These are phyloP conservation scores for Zoysia matrella DNA, from an alignment of 202 grass and related monocot genomes.

Conservation along the genomic window DNA sequence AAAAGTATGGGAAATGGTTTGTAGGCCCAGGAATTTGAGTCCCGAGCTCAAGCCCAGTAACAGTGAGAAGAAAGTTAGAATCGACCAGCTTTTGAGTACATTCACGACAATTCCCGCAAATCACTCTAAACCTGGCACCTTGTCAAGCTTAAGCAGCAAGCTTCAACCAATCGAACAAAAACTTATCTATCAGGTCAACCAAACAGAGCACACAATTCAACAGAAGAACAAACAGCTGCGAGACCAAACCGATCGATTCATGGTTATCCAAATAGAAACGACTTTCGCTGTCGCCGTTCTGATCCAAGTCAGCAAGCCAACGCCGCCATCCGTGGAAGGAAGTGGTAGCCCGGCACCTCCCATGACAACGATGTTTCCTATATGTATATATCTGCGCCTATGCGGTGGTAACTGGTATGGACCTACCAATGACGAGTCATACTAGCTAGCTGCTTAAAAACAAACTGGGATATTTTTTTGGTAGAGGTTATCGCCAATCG, in stretches of 20 bases:
- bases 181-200: background rate
- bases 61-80: background rate
- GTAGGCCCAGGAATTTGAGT: background rate
- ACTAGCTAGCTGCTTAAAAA: background rate
- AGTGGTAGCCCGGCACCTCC: background rate
- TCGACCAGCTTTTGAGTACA: background rate
- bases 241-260: background rate
- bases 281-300: slow-evolving; percentile 10
- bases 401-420: background rate
- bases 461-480: background rate
- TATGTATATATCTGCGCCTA: background rate
- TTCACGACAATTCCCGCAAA: background rate
- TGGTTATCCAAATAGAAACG: background rate
- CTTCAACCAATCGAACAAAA: background rate
- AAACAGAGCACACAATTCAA: background rate
- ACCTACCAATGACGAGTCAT: background rate
- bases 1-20: background rate
- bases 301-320: slow-evolving; percentile 22
- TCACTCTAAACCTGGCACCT: slow-evolving; percentile 7
- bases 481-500: background rate
- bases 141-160: background rate
- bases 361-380: slow-evolving; percentile 7
- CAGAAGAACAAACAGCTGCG: background rate
- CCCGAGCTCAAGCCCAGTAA: background rate
- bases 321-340: slow-evolving; percentile 11